phyloP scores from a whole-genome alignment of 768 basidiomycete species.

The Podaxis carcinomalis region DNA sequence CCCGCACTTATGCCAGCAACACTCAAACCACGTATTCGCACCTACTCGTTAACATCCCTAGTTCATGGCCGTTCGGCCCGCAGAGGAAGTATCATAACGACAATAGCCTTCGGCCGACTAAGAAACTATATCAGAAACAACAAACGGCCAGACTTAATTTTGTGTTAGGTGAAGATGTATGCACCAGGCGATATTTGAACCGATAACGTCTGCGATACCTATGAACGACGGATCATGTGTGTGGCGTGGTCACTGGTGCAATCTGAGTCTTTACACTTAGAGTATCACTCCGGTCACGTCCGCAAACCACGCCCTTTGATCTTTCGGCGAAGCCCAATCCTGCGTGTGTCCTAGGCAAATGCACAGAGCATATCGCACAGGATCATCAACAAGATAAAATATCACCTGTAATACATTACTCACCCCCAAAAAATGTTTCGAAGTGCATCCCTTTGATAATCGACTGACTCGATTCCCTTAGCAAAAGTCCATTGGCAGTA shows the following conservation, averaged over 20 bases:
- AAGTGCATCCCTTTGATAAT: constrained; percentile 68
- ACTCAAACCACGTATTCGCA: constrained; percentile 21
- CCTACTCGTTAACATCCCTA: too few species aligned
- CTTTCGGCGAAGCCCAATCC: constrained; percentile 58
- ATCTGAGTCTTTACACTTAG: neutral
- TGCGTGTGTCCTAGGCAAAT: constrained; percentile 37
- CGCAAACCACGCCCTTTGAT: constrained; percentile 56
- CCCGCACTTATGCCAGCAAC: too few species aligned
- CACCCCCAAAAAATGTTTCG: constrained; percentile 78
- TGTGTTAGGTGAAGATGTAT: too few species aligned
- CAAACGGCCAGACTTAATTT: too few species aligned
- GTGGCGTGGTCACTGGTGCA: neutral
- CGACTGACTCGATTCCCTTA: constrained; percentile 39
- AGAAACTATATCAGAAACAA: too few species aligned
- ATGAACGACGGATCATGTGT: neutral
- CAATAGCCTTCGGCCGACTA: too few species aligned
- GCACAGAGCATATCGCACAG: neutral
- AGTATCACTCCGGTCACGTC: constrained; percentile 46
- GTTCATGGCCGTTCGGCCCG: too few species aligned
- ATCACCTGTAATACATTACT: constrained; percentile 6
- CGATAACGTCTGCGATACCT: neutral
- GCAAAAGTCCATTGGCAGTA: constrained; percentile 37
- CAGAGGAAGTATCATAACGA: too few species aligned
- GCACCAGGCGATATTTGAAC: neutral
- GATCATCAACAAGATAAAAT: neutral